Conservation (phyloP, 208 protist species). For the Wallacemonas sp. region DNA sequence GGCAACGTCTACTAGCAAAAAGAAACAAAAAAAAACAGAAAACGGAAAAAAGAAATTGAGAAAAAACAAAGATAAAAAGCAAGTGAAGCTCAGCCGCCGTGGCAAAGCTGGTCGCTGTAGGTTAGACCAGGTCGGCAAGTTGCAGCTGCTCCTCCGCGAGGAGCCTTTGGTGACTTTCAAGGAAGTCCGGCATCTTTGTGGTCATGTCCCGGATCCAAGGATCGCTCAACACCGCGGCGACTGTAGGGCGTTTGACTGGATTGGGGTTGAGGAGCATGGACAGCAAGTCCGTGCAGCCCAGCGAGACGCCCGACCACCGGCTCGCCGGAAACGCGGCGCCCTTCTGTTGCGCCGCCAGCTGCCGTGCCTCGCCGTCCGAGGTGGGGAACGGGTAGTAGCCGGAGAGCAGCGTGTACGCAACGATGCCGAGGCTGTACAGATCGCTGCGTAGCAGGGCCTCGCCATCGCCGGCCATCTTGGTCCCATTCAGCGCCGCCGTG, state of each 20-base stretch:
- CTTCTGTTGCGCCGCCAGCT: slow-evolving; percentile 37
- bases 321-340: slow-evolving; percentile 48
- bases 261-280: slow-evolving; percentile 44
- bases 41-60: too few relatives aligned
- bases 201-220: slow-evolving; percentile 26
- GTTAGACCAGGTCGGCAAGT: too few relatives aligned
- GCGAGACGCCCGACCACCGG: slow-evolving; percentile 48
- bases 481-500: slow-evolving; percentile 33
- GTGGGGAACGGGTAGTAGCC: slow-evolving; percentile 37
- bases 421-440: slow-evolving; percentile 79
- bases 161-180: too few relatives aligned
- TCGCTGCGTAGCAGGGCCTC: slow-evolving; percentile 63
- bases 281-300: slow-evolving; percentile 44
- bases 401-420: slow-evolving; percentile 62
- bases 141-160: too few relatives aligned
- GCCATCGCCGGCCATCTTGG: slow-evolving; percentile 39
- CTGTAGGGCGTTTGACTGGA: slow-evolving; percentile 34
- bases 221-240: slow-evolving; percentile 34
- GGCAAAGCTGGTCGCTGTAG: too few relatives aligned
- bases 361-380: slow-evolving; percentile 23
- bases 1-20: too few relatives aligned
- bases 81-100: too few relatives aligned
- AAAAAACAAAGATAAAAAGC: too few relatives aligned
- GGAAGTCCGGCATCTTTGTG: neutral
- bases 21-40: too few relatives aligned